Base-by-base conservation (phyloP, 768 basidiomycete species). In the Pleurotus pulmonarius region DNA sequence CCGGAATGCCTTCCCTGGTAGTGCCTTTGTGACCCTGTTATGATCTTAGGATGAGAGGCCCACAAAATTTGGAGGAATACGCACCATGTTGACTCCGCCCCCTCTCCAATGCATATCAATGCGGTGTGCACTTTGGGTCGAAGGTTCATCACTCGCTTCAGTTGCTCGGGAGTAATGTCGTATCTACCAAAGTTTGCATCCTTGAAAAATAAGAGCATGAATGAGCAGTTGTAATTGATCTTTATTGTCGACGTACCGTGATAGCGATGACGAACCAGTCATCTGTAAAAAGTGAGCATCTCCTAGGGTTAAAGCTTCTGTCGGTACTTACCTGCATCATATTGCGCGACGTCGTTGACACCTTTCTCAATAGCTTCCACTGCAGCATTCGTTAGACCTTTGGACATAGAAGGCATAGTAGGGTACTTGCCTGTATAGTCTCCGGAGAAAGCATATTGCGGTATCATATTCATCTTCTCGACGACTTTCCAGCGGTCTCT, bases 221-320 rank as follows among this genome's bases (percentile, higher is more conserved):
- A 16, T 56, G 26, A 25, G 45, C 15, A 25, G 25, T 15, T 18
- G 8, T 15, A 9, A 18, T 49, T 20, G 7, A 3, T 16, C 9
- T 24, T 5, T 26, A 46, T 8, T 3, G 16, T 22, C 70, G n/a
- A 53, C 71, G 56, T 57, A 79, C 78, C 11, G 86, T 86, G 46
- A 88, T 80, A 3, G 83, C 80, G 57, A 88, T 85, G 15, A 87
- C 85, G 64, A 85, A 86, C 83, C 83, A 86, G 57, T 87, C 85
- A 60, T 88, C 85, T 83, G 46, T 29, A 11, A n/a, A 40, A 16
- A 4, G 13, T 37, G 16, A 38, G 29, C 15, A 18, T 11, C 11
- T 38, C 13, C 9, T 37, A 38, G 25, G 25, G 49, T 34, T 52
- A 37, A 16, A 44, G 34, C 34, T 49, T 16, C 22, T 18, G 25